These are phyloP conservation scores for Isabelozyma gotoi DNA, from an alignment of 805 yeast genomes.

Conservation along the genomic window DNA sequence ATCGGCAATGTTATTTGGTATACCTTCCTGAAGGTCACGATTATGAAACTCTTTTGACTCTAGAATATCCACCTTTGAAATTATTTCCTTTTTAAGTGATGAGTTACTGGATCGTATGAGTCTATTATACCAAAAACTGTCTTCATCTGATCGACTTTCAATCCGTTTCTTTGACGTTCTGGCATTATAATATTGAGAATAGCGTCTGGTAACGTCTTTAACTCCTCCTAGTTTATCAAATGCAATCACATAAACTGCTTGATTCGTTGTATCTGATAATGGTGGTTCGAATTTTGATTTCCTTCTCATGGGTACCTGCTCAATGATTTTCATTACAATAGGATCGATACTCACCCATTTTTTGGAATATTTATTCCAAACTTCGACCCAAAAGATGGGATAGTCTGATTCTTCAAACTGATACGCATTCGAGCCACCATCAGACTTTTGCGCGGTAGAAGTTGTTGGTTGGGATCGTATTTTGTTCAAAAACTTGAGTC, in stretches of 20 bases:
- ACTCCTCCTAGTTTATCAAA: constrained; percentile 65
- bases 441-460: not conserved
- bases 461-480: constrained; percentile 7
- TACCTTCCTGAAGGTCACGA: constrained; percentile 72
- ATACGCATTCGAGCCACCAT: not conserved
- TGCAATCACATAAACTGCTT: constrained; percentile 73
- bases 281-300: constrained; percentile 75
- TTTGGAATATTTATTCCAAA: constrained; percentile 73
- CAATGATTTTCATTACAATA: constrained; percentile 59
- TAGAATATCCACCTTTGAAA: constrained; percentile 42
- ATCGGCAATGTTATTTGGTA: constrained; percentile 82
- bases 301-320: constrained; percentile 52
- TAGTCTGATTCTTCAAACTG: constrained; percentile 33
- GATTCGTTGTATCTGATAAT: constrained; percentile 52
- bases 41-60: constrained; percentile 63
- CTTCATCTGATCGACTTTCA: constrained; percentile 51
- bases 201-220: constrained; percentile 83
- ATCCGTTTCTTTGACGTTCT: constrained; percentile 74
- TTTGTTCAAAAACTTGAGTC: constrained; percentile 5
- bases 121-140: constrained; percentile 59
- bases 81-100: constrained; percentile 14
- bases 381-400: constrained; percentile 93
- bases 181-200: constrained; percentile 68
- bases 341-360: constrained; percentile 91
- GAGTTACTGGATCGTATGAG: constrained; percentile 37